A percentile compares a stretch with the other conserved stretches of the same genome.
phyloP scores from a whole-genome alignment of 805 yeast genomes.

The Candida peoriensis region DNA sequence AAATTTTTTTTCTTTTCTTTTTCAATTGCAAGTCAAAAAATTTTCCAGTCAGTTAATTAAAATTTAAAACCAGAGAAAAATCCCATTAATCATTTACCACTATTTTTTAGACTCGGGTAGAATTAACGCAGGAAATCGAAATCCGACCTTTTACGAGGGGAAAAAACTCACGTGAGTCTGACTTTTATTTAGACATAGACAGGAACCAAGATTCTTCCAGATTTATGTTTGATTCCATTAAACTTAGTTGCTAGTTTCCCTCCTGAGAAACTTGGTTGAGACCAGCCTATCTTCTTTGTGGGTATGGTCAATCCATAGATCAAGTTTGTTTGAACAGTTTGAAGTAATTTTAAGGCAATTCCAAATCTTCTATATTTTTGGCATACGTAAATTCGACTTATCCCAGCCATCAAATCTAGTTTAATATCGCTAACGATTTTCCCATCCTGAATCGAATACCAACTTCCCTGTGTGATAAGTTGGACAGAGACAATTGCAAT shows the following conservation, averaged over 20 bases:
- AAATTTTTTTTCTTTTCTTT: no score
- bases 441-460: constrained; percentile 57
- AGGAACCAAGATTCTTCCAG: constrained; percentile 46
- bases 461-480: constrained; percentile 38
- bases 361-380: constrained; percentile 42
- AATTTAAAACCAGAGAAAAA: no score
- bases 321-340: constrained; percentile 37
- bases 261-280: constrained; percentile 69
- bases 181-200: constrained; percentile 36
- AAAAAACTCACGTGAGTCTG: no score
- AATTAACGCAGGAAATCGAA: no score
- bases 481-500: constrained; percentile 57
- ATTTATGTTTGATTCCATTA: constrained; percentile 50
- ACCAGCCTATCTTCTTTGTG: constrained; percentile 52
- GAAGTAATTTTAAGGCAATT: constrained; percentile 41
- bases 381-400: constrained; percentile 45
- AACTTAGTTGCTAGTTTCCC: constrained; percentile 51
- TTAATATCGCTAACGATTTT: constrained; percentile 41
- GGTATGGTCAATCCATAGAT: constrained; percentile 44
- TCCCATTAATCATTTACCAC: no score
- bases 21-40: no score
- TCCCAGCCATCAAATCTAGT: constrained; percentile 38
- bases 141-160: no score
- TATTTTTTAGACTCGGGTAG: no score
- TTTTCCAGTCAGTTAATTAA: no score